Evolutionary conservation across 2,329 filamentous ascomycete species (phyloP), one percentile per base, ranked within the genome.

Genomic region (Ceratocystis cacaofunesta): DNA sequence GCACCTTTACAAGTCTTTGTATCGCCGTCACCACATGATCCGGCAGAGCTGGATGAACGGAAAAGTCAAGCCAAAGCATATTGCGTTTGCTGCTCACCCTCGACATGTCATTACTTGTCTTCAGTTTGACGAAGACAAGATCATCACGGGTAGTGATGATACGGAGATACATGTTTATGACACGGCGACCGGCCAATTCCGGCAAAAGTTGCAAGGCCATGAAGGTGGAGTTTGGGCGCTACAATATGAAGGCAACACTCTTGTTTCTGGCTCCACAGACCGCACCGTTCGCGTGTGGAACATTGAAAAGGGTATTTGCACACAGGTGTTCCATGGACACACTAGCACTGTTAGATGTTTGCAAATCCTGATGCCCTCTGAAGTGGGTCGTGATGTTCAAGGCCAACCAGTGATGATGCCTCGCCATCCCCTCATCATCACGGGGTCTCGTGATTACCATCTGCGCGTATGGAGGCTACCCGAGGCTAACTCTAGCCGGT

Each of bases 281-380:
- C 83, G 94, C 60, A 95, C 94, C 10, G 94, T 99, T n/a, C 86
- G 94, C n/a, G 92, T 99, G 0, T 99, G 94, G 94, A 92, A 99
- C 73, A 96, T 99, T 69, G 90, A 95, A 72, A 88, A 88, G 71
- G 94, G 92, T 0, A 83, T 89, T 58, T 96, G 92, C 74, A 92
- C 92, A 10, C 94, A 99, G 73, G 87, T 96, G 0, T 99, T 99
- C 73, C 92, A 96, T 72, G 95, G 94, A 0, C 94, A 99, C 73
- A 99, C 94, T 8, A 97, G 92, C 52, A 99, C 94, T 15, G 94
- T 99, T 2, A 87, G 94, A 69, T 99, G 94, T 72, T 78, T 99
- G 68, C 92, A 97, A 73, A 97, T 99, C 66, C 79, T 99, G 55
- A 88, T 95, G 81, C 91, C 94, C 0, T 86, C 87, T 0, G 82